Evolutionary conservation across 805 yeast genomes (phyloP).

Genomic region (Saccharomycopsis fibuligera): DNA sequence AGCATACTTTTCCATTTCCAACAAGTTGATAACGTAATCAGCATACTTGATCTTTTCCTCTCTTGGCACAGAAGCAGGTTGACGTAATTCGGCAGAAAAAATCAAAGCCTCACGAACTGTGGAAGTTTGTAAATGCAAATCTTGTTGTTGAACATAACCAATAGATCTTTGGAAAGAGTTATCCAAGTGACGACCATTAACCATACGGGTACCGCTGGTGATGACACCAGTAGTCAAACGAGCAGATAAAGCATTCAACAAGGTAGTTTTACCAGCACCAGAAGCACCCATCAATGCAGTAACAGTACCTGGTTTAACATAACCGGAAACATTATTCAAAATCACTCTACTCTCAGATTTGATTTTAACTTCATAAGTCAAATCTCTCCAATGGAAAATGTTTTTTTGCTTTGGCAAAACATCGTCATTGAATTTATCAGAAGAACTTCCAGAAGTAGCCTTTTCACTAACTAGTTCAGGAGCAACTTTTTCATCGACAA

Average conservation of each 20-base stretch:
- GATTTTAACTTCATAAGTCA: constrained; percentile 58
- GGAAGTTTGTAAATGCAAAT: constrained; percentile 59
- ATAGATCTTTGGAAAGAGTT: constrained; percentile 68
- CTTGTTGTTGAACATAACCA: constrained; percentile 80
- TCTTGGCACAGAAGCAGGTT: constrained; percentile 49
- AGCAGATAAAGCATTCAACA: constrained; percentile 65
- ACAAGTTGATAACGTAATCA: constrained; percentile 56
- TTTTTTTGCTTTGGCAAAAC: constrained; percentile 28
- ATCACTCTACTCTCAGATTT: constrained; percentile 50
- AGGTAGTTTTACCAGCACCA: constrained; percentile 82
- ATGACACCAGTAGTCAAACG: constrained; percentile 66
- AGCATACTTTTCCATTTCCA: constrained; percentile 65
- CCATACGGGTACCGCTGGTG: constrained; percentile 59
- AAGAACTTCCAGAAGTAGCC: not conserved
- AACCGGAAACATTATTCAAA: constrained; percentile 54
- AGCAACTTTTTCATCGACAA: constrained; percentile 21
- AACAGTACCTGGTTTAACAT: constrained; percentile 74
- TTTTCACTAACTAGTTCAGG: constrained; percentile 26
- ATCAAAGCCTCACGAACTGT: constrained; percentile 71
- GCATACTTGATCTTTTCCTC: constrained; percentile 61
- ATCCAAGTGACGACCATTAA: constrained; percentile 59
- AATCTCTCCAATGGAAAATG: constrained; percentile 68
- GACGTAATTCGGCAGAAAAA: constrained; percentile 69
- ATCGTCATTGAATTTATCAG: constrained; percentile 6
- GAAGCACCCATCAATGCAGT: constrained; percentile 84